Percentiles rank a stretch among this genome's conserved stretches.
These are phyloP conservation scores for Hypocrella siamensis DNA, from an alignment of 2,329 filamentous ascomycete genomes.

Conservation along the genomic window DNA sequence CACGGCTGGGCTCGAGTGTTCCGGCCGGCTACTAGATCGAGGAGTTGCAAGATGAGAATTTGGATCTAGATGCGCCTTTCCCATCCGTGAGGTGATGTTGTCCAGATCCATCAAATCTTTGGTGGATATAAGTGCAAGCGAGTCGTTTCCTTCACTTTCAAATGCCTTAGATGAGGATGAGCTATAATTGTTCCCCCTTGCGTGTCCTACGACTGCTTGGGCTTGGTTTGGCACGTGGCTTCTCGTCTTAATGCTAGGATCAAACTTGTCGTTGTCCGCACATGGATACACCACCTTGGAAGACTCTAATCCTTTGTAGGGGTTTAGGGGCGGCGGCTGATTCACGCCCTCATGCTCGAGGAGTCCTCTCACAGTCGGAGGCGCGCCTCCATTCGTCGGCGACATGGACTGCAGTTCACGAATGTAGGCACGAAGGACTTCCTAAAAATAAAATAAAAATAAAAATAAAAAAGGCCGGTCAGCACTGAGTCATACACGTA, in stretches of 20 bases:
- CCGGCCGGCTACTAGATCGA: conserved; percentile 13
- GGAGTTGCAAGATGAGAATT: conserved; percentile 21
- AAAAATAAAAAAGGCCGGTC: not conserved
- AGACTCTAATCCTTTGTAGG: conserved; percentile 10
- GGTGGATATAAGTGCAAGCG: conserved; percentile 36
- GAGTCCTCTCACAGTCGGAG: conserved; percentile 35
- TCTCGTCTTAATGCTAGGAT: conserved; percentile 22
- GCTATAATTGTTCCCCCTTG: conserved; percentile 11
- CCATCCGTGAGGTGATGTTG: conserved; percentile 22
- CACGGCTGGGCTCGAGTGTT: conserved; percentile 18
- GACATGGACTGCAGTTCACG: conserved; percentile 38
- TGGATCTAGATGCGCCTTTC: conserved; percentile 23
- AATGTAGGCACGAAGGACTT: conserved; percentile 44
- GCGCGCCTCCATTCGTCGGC: conserved; percentile 23
- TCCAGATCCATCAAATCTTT: conserved; percentile 35
- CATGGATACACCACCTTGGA: conserved; percentile 19
- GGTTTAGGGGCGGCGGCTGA: conserved; percentile 5
- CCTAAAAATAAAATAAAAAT: conserved; percentile 18
- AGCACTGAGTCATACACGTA: not conserved
- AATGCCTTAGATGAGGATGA: conserved; percentile 22
- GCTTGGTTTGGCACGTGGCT: conserved; percentile 18
- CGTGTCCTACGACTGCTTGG: conserved; percentile 11
- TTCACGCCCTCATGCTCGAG: conserved; percentile 26
- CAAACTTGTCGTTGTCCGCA: conserved; percentile 24
- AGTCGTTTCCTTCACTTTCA: conserved; percentile 15